phyloP scores from a whole-genome alignment of 2,329 filamentous ascomycete genomes.

The Alternaria angustiovoidea region DNA sequence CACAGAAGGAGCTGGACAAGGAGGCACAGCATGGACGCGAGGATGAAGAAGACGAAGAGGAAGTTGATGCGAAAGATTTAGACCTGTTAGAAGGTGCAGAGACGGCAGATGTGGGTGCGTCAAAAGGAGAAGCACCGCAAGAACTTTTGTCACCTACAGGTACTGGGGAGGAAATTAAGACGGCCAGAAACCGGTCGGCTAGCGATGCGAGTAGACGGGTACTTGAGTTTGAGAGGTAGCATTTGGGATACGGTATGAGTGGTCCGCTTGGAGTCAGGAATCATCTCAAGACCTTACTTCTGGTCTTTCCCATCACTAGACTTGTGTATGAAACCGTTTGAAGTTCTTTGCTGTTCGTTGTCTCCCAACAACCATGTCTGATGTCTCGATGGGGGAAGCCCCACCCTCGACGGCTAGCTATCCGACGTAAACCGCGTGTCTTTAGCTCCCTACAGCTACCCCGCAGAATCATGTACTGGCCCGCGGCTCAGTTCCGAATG shows the following conservation, averaged over 20 bases:
- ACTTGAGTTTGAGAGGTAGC: constrained; percentile 50
- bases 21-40: constrained; percentile 68
- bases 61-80: constrained; percentile 53
- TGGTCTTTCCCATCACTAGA: not conserved
- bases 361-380: not conserved
- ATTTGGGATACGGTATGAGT: not conserved
- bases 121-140: constrained; percentile 30
- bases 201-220: constrained; percentile 49
- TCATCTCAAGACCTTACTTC: constrained; percentile 2
- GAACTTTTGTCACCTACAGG: constrained; percentile 28
- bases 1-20: constrained; percentile 87
- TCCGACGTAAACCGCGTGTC: not conserved
- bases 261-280: constrained; percentile 8
- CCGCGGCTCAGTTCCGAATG: constrained; percentile 19
- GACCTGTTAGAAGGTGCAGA: constrained; percentile 62
- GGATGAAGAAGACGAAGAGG: constrained; percentile 71
- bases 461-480: constrained; percentile 11
- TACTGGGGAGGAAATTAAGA: constrained; percentile 36
- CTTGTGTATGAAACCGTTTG: not conserved
- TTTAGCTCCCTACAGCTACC: constrained; percentile 12
- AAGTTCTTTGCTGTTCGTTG: not conserved
- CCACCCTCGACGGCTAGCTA: not conserved
- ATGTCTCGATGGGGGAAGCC: not conserved
- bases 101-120: constrained; percentile 53
- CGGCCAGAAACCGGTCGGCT: constrained; percentile 39